phyloP scores from a whole-genome alignment of 139 green algal genomes.

The Edaphochlamys debaryana region DNA sequence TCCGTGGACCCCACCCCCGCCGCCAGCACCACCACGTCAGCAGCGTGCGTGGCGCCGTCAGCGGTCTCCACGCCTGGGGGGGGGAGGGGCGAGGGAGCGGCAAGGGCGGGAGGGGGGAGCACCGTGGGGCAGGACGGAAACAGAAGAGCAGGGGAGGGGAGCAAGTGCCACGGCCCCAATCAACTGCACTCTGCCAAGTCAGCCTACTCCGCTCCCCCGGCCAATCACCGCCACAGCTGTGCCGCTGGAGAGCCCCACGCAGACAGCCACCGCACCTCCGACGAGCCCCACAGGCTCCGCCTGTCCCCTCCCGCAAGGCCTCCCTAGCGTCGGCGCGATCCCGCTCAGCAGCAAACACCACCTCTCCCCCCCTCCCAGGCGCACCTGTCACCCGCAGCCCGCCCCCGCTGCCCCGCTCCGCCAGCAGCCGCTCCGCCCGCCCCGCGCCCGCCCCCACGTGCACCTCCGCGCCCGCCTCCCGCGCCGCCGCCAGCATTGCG shows the following conservation, averaged over 20 bases:
- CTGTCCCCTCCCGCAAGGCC: too few species aligned
- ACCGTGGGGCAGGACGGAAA: neutral
- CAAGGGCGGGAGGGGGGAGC: neutral
- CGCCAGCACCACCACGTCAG: constrained; percentile 38
- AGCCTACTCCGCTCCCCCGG: too few species aligned
- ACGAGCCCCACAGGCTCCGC: too few species aligned
- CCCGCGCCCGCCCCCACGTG: neutral
- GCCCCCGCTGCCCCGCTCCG: neutral
- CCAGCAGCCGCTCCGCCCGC: neutral
- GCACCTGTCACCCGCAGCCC: neutral
- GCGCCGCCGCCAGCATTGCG: constrained; percentile 6
- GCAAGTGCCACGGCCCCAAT: neutral
- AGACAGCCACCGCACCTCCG: too few species aligned
- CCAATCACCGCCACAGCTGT: too few species aligned
- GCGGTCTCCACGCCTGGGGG: constrained; percentile 18
- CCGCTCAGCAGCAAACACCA: too few species aligned
- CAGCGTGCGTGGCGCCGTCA: neutral
- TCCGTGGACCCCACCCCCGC: neutral
- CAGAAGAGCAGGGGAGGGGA: neutral
- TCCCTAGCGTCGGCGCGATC: too few species aligned
- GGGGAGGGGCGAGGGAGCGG: neutral
- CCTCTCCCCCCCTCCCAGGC: neutral
- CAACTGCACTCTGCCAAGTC: too few species aligned
- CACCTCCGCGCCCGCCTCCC: neutral
- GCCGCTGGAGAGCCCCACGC: too few species aligned